These are phyloP conservation scores for Gnomoniopsis smithogilvyi DNA, from an alignment of 2,329 filamentous ascomycete genomes.

Conservation along the genomic window DNA sequence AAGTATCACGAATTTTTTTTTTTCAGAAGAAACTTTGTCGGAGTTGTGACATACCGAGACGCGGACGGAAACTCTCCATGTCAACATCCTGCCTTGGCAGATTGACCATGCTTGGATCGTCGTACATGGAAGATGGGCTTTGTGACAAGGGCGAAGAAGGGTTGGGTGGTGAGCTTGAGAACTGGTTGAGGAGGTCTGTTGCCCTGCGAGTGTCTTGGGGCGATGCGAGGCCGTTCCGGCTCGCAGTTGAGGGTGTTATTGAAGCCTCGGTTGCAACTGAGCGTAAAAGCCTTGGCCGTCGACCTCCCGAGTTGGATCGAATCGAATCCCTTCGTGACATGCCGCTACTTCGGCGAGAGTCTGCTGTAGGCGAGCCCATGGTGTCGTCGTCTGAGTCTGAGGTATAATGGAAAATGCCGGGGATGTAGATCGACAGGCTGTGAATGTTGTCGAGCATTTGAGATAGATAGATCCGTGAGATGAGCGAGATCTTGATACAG, in stretches of 20 bases:
- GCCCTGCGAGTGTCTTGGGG: constrained; percentile 48
- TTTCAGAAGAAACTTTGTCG: not conserved
- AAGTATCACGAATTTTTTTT: not conserved
- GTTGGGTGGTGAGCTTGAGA: constrained; percentile 38
- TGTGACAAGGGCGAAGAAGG: constrained; percentile 33
- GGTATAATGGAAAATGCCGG: constrained; percentile 11
- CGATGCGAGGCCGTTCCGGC: constrained; percentile 47
- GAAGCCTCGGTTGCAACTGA: constrained; percentile 56
- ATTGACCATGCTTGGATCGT: constrained; percentile 23
- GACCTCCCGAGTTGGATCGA: constrained; percentile 32
- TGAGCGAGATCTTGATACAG: not conserved
- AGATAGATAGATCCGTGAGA: not conserved
- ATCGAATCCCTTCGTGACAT: constrained; percentile 38
- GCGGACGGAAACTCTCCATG: constrained; percentile 13
- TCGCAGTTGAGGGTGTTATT: constrained; percentile 53
- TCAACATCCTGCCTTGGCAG: constrained; percentile 17
- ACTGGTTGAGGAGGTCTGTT: constrained; percentile 51
- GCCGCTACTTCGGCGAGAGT: constrained; percentile 26
- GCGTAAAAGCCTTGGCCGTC: constrained; percentile 52
- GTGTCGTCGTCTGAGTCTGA: constrained; percentile 18
- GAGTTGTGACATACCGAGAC: constrained; percentile 15
- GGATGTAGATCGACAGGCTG: constrained; percentile 16
- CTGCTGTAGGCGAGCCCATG: constrained; percentile 36
- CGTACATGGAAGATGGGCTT: constrained; percentile 30
- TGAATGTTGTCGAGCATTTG: constrained; percentile 19